Percentiles rank a stretch among this genome's conserved stretches.
Conservation (phyloP, 2,329 filamentous ascomycete species). For the Tolypocladium album region DNA sequence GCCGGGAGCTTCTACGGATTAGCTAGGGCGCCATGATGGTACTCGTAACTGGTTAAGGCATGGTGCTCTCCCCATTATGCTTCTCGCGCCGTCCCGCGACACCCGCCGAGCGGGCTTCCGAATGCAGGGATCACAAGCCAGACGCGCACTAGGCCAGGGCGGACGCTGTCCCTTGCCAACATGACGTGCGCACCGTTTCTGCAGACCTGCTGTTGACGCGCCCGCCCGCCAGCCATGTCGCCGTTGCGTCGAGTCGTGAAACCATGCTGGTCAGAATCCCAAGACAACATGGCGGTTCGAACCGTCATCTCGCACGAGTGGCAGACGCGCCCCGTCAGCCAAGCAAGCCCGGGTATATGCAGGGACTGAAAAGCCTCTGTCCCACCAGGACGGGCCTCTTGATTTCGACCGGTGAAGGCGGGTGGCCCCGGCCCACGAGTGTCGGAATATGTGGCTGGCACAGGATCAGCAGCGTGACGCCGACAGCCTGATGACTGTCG, state of each 20-base stretch:
- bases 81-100: background rate
- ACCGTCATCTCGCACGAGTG: too few species aligned
- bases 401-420: background rate
- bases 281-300: too few species aligned
- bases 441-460: background rate
- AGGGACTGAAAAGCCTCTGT: background rate
- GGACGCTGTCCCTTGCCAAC: background rate
- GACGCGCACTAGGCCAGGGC: background rate
- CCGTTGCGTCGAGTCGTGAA: too few species aligned
- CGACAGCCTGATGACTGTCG: background rate
- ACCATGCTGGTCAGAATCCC: too few species aligned
- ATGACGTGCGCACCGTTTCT: too few species aligned
- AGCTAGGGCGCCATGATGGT: background rate
- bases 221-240: too few species aligned
- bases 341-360: background rate
- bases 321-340: background rate
- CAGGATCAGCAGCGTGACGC: background rate
- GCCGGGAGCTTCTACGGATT: too few species aligned
- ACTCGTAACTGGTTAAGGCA: background rate
- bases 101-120: background rate
- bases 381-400: background rate
- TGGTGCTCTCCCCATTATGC: background rate
- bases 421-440: background rate
- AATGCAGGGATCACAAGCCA: background rate
- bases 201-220: too few species aligned